Conservation (phyloP, 2,329 filamentous ascomycete species). For the Spiromastix sp. region DNA sequence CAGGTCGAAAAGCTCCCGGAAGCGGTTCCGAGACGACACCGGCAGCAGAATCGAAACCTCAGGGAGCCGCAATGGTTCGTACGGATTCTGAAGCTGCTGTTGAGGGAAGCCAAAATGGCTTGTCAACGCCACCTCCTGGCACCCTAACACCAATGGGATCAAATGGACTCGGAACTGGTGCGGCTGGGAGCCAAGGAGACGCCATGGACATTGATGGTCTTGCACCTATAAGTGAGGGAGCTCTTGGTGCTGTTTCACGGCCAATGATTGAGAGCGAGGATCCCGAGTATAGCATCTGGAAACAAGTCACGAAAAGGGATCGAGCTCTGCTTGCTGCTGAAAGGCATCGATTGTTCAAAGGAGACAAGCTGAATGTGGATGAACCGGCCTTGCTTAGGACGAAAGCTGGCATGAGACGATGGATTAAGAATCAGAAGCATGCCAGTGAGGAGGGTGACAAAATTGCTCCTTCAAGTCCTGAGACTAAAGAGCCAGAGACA, state of each 20-base stretch:
- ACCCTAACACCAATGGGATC: conserved; percentile 65
- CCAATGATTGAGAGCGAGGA: conserved; percentile 82
- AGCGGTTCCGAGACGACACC: conserved; percentile 73
- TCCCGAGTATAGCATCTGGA: conserved; percentile 91
- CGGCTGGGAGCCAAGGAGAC: conserved; percentile 62
- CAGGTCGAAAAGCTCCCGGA: conserved; percentile 56
- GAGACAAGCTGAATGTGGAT: conserved; percentile 72
- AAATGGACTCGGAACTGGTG: conserved; percentile 54
- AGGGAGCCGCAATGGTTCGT: conserved; percentile 39
- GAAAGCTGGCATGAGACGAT: conserved; percentile 83
- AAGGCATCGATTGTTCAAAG: conserved; percentile 74
- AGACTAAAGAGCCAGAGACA: conserved; percentile 37
- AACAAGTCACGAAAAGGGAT: conserved; percentile 96
- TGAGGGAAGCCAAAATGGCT: conserved; percentile 72
- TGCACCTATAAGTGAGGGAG: conserved; percentile 55
- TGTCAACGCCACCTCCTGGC: conserved; percentile 70
- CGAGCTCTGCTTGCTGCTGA: conserved; percentile 78
- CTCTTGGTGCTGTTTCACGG: conserved; percentile 53
- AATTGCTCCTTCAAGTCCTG: conserved; percentile 32
- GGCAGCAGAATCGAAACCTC: conserved; percentile 32
- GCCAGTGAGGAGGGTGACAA: conserved; percentile 42
- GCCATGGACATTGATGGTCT: conserved; percentile 75
- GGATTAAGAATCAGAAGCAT: conserved; percentile 67
- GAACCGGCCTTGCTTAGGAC: conserved; percentile 77
- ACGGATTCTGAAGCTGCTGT: conserved; percentile 63